Percentiles rank a stretch among this genome's conserved stretches.
phyloP scores from a whole-genome alignment of 2,329 filamentous ascomycete species.

The Botrytis byssoidea region DNA sequence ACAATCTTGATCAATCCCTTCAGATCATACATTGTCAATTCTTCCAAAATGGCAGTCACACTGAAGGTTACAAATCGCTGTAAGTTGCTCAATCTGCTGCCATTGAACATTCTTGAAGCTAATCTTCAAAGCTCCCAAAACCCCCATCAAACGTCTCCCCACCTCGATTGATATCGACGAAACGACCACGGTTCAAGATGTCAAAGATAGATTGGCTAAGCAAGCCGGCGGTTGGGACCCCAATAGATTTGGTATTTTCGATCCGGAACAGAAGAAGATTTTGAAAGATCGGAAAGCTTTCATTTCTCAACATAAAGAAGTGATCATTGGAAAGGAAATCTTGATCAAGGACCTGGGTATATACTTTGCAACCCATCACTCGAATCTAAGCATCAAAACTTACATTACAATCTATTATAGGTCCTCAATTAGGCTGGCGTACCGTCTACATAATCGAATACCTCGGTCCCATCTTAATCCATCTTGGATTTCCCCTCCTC shows the following conservation, averaged over 20 bases:
- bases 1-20: neutral
- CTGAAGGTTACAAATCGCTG: conserved; percentile 22
- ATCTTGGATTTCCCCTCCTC: conserved; percentile 67
- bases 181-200: conserved; percentile 56
- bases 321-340: conserved; percentile 55
- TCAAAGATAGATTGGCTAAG: conserved; percentile 56
- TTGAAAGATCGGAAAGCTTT: conserved; percentile 60
- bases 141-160: conserved; percentile 48
- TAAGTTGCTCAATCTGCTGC: neutral
- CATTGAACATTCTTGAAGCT: neutral
- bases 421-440: conserved; percentile 85
- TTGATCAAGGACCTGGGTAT: conserved; percentile 92
- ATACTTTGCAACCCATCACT: conserved; percentile 30
- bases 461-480: conserved; percentile 84
- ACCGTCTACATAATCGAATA: conserved; percentile 97
- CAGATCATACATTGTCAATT: neutral
- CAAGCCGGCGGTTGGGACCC: conserved; percentile 52
- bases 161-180: conserved; percentile 49
- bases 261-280: conserved; percentile 59
- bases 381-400: neutral
- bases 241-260: conserved; percentile 62
- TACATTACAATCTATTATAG: conserved; percentile 45
- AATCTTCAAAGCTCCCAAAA: conserved; percentile 31
- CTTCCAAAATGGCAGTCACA: conserved; percentile 18
- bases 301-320: conserved; percentile 49